Base-by-base conservation (phyloP, 139 green algal genomes). In the Coelastrella sp. region DNA sequence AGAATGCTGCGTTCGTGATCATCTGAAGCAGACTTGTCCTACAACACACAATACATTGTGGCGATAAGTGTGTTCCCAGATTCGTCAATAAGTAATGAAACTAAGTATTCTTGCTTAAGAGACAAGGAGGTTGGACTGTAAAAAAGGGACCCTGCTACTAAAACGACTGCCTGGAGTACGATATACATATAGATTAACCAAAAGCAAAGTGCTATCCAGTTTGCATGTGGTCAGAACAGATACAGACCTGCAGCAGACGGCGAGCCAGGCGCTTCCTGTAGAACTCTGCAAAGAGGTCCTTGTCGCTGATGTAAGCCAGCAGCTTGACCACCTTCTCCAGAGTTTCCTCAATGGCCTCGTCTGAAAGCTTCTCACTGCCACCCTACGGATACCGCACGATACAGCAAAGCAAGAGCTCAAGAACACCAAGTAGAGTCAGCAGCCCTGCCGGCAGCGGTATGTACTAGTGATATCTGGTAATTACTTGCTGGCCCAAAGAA, bases 301-400 rank as follows among this genome's bases (percentile, higher is more conserved):
- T 94, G 87, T 94, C 89, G 64, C 83, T 90, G 66, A 99, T 96
- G 93, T 99, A 99, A 0, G 96, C 97, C 81, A 99, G 93, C 86
- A 99, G 95, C 86, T 95, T 94, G 23, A 99, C 95, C 71, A 99
- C 93, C 94, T 99, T 99, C 59, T 99, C 97, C 78, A 99, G 92
- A 7, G 92, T 95, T 17, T 94, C 92, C 88, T 99, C 97, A 35
- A 99, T 94, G 2, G 88, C 96, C 85, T 99, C 96, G 75, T 99
- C 97, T 9, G 86, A 96, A 81, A 99, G 89, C 91, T 98, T 98
- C 91, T 99, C 97, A 27, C 79, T 85, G 79, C 79, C 79, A 69
- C 79, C 79, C 79, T 82, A 53, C 4, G 15, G 11, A n/a, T 38
- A 30, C 66, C n/a, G n/a, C n/a, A n/a, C n/a, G n/a, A 75, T 9